phyloP scores from a whole-genome alignment of 106 monocot species.

The Iris macrosiphon region DNA sequence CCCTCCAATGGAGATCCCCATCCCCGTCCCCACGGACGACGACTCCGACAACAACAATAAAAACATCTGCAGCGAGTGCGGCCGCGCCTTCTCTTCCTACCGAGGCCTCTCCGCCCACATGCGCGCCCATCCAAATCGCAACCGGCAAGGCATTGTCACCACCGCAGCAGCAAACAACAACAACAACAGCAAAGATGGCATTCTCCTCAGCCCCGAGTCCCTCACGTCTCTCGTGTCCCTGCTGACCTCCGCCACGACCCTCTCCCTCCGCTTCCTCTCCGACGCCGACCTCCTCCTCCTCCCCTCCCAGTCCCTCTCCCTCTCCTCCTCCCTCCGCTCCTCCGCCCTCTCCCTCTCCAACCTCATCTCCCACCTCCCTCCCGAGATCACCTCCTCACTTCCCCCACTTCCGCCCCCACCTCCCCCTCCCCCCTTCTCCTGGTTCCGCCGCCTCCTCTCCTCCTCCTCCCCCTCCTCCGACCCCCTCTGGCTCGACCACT shows the following conservation, averaged over 20 bases:
- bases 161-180: too few relatives aligned
- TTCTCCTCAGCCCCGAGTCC: slow-evolving; percentile 15
- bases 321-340: slow-evolving; percentile 18
- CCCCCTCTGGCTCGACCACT: slow-evolving; percentile 39
- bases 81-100: too few relatives aligned
- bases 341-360: slow-evolving; percentile 22
- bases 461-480: slow-evolving; percentile 29
- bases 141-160: too few relatives aligned
- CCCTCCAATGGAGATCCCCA: too few relatives aligned
- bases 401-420: slow-evolving; percentile 1
- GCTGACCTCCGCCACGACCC: slow-evolving; percentile 17
- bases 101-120: too few relatives aligned
- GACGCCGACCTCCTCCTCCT: slow-evolving; percentile 24
- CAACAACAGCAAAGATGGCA: too few relatives aligned
- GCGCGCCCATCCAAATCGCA: too few relatives aligned
- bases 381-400: slow-evolving; percentile 4
- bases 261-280: slow-evolving; percentile 28
- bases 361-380: slow-evolving; percentile 11
- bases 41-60: too few relatives aligned
- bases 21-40: too few relatives aligned
- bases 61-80: too few relatives aligned
- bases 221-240: slow-evolving; percentile 14
- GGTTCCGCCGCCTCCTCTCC: slow-evolving; percentile 59
- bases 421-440: slow-evolving; percentile 21
- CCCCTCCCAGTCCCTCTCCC: slow-evolving; percentile 22